These are phyloP conservation scores for Aspergillus udagawae DNA, from an alignment of 2,329 filamentous ascomycete species.

Conservation along the genomic window DNA sequence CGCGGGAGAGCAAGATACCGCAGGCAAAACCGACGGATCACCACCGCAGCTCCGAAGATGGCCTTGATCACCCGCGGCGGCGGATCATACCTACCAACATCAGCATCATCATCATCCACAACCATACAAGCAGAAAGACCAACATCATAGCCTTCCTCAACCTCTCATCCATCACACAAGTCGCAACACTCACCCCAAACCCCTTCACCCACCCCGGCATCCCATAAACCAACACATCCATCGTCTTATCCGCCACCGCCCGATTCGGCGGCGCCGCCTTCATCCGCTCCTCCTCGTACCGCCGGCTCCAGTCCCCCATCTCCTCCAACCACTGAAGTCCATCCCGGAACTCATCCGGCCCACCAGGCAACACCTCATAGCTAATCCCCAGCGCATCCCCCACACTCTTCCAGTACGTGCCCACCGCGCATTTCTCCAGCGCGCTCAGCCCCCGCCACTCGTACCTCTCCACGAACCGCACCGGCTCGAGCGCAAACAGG, in stretches of 20 bases:
- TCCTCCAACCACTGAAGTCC: slow-evolving; percentile 54
- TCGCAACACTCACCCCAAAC: slow-evolving; percentile 49
- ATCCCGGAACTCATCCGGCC: slow-evolving; percentile 41
- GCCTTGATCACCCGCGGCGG: slow-evolving; percentile 4
- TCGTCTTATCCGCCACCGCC: slow-evolving; percentile 56
- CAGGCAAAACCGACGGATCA: slow-evolving; percentile 54
- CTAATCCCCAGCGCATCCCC: slow-evolving; percentile 67
- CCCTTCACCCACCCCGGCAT: slow-evolving; percentile 46
- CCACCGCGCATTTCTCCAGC: slow-evolving; percentile 64
- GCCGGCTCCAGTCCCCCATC: slow-evolving; percentile 46
- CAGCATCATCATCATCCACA: neutral
- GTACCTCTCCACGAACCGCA: slow-evolving; percentile 59
- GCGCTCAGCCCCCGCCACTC: slow-evolving; percentile 68
- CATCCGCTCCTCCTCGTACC: slow-evolving; percentile 54
- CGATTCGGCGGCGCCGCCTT: slow-evolving; percentile 56
- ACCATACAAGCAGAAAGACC: slow-evolving; percentile 11
- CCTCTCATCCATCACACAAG: slow-evolving; percentile 60
- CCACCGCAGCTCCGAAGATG: slow-evolving; percentile 47
- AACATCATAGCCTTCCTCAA: slow-evolving; percentile 64
- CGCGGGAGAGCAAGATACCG: slow-evolving; percentile 61
- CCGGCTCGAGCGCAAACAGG: slow-evolving; percentile 63
- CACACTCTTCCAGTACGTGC: slow-evolving; percentile 66
- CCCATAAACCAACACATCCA: slow-evolving; percentile 58
- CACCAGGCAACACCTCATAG: slow-evolving; percentile 43
- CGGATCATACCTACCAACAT: slow-evolving; percentile 9